Conservation (phyloP, 768 basidiomycete species). For the Xanthoconium stramineum region DNA sequence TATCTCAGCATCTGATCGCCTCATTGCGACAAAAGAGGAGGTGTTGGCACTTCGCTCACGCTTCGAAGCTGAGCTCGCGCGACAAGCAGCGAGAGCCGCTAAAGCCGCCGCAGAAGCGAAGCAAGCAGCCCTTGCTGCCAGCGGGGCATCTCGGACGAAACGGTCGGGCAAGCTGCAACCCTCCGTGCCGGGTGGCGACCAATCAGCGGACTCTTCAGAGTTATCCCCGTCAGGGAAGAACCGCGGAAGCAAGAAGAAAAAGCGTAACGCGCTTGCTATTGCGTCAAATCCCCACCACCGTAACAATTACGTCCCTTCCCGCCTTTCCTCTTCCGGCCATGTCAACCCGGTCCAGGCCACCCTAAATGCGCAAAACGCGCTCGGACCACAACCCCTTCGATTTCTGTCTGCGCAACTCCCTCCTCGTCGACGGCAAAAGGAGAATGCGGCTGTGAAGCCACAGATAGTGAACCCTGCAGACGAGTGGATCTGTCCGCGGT, state of each 20-base stretch:
- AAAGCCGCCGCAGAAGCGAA: slow-evolving; percentile 51
- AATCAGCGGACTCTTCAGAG: slow-evolving; percentile 38
- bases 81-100: slow-evolving; percentile 59
- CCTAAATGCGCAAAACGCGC: slow-evolving; percentile 43
- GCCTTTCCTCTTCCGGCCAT: slow-evolving; percentile 55
- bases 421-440: slow-evolving; percentile 36
- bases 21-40: slow-evolving; percentile 66
- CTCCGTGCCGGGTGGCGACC: slow-evolving; percentile 31
- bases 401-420: slow-evolving; percentile 72
- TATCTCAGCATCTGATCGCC: slow-evolving; percentile 65
- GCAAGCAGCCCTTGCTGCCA: slow-evolving; percentile 41
- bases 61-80: slow-evolving; percentile 71
- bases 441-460: slow-evolving; percentile 25
- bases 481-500: slow-evolving; percentile 93
- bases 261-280: slow-evolving; percentile 85
- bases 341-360: slow-evolving; percentile 37
- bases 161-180: slow-evolving; percentile 38
- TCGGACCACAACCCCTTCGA: slow-evolving; percentile 60
- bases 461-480: slow-evolving; percentile 60
- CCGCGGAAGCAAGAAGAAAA: slow-evolving; percentile 78
- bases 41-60: slow-evolving; percentile 59
- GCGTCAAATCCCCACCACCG: slow-evolving; percentile 95
- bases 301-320: slow-evolving; percentile 88
- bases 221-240: slow-evolving; percentile 30
- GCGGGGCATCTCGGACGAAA: slow-evolving; percentile 36